Evolutionary conservation across 208 protist species (phyloP), one percentile per base, ranked within the genome.

Genomic region (Leptomonas pyrrhocoris): DNA sequence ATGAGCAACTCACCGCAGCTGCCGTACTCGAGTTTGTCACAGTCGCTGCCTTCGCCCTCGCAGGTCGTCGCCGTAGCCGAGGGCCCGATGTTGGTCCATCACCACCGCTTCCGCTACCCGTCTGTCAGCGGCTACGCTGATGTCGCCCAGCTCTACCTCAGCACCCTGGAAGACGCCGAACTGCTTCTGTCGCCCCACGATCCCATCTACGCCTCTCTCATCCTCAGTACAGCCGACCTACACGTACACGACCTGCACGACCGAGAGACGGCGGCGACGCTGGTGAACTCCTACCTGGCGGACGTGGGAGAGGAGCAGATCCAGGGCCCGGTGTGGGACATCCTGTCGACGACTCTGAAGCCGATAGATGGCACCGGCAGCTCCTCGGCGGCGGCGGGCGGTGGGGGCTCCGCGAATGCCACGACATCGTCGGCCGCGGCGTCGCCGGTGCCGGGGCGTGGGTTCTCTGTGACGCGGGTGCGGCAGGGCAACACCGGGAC

Each of bases 181-280:
- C 31, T 88, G n/a, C 46, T 83, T 30, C 80, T 96, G 50, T 91
- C 81, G 19, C 82, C 89, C n/a, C 89, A 94, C 45, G 92, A 96
- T 53, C 92, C 92, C 2, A 71, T 94, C 36, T 86, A 83, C 51
- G 92, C 92, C n/a, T 81, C 92, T 40, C 74, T 94, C 59, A 81
- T 93, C n/a, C 80, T 86, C 48, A 94, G 91, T 62, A 75, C 80
- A 2, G 86, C 88, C 11, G 84, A 94, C 71, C 87, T 86, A 50
- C 67, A 88, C 57, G 31, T 83, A 16, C 72, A 77, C 42, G 74
- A 72, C 53, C 50, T 72, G 28, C 59, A 45, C 61, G 70, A 75
- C 61, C 74, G 46, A 13, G 59, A 34, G 27, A 71, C 51, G 23
- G 67, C 58, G 13, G 58, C 81, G 49, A 64, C 73, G 25, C 58